A percentile compares a stretch with the other conserved stretches of the same genome.
phyloP scores from a whole-genome alignment of 305 asterid genomes.

The Withania somnifera region DNA sequence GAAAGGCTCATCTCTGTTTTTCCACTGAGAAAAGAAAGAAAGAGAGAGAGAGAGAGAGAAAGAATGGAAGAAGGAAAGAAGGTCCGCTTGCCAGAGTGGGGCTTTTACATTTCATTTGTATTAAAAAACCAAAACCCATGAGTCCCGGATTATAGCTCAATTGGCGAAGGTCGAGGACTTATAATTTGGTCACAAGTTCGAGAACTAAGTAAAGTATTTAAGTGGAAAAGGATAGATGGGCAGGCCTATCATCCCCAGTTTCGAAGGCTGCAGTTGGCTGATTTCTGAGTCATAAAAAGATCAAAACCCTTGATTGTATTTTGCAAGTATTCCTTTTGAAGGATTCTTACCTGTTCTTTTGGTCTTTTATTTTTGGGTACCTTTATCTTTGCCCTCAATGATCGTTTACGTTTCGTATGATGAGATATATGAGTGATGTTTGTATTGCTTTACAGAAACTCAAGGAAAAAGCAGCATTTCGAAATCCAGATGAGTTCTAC shows the following conservation, averaged over 20 bases:
- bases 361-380: neutral
- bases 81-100: neutral
- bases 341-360: neutral
- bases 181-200: neutral
- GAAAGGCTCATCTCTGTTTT: neutral
- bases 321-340: neutral
- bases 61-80: neutral
- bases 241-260: neutral
- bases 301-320: neutral
- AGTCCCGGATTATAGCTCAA: neutral
- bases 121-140: neutral
- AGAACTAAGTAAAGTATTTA: neutral
- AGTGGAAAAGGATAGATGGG: neutral
- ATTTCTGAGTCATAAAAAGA: neutral
- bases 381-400: neutral
- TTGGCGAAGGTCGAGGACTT: neutral
- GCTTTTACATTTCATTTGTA: neutral
- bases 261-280: neutral
- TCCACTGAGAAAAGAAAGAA: neutral
- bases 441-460: conserved; percentile 49
- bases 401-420: neutral
- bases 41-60: too few species aligned
- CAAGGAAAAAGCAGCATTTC: conserved; percentile 70
- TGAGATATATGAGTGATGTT: neutral
- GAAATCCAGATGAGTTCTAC: conserved; percentile 89